A percentile compares a stretch with the other conserved stretches of the same genome.
Evolutionary conservation across 208 protist genomes (phyloP).

Genomic region (Leptomonas seymouri): DNA sequence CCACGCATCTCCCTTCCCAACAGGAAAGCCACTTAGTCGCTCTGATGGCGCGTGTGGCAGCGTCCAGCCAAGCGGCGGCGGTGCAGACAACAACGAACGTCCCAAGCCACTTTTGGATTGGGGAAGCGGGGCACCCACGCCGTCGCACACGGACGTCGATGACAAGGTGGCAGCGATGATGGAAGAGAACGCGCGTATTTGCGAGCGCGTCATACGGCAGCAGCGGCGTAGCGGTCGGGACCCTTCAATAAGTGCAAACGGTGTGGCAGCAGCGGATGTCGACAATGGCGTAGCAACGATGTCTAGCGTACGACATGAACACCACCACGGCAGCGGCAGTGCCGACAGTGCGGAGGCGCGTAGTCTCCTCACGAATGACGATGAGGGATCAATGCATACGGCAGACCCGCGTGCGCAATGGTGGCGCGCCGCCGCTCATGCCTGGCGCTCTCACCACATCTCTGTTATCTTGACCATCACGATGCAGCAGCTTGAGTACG

Average conservation of each 20-base stretch:
- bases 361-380: neutral
- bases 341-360: neutral
- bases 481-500: conserved; percentile 69
- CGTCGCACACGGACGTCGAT: conserved; percentile 37
- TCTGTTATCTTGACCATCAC: conserved; percentile 61
- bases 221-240: neutral
- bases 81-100: neutral
- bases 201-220: conserved; percentile 21
- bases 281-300: neutral
- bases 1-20: neutral
- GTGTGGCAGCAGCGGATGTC: neutral
- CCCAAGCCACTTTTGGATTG: conserved; percentile 13
- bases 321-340: neutral
- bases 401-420: conserved; percentile 58
- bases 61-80: too few species aligned
- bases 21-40: conserved; percentile 1
- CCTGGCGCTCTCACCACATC: conserved; percentile 65
- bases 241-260: neutral
- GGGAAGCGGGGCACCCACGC: conserved; percentile 22
- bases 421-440: conserved; percentile 69
- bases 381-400: conserved; percentile 4
- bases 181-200: conserved; percentile 53
- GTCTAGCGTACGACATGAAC: neutral
- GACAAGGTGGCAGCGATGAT: conserved; percentile 49
- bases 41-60: conserved; percentile 5